A percentile compares a stretch with the other conserved stretches of the same genome.
Conservation (phyloP, 805 yeast species). For the Cyberlindnera euphorbiae region DNA sequence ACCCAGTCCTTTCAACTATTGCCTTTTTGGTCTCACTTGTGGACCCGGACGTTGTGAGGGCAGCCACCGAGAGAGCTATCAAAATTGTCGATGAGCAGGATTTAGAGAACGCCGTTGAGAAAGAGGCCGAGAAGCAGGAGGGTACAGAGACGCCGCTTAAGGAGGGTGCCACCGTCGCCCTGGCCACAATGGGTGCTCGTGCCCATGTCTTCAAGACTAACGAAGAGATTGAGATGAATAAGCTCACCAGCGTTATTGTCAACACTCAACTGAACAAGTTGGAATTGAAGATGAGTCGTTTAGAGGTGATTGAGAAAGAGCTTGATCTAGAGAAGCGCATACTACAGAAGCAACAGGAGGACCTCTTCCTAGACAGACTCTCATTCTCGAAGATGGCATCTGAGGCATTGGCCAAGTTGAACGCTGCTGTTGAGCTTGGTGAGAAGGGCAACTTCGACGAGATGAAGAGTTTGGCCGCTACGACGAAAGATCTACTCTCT, state of each 20-base stretch:
- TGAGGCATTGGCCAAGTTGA: constrained; percentile 42
- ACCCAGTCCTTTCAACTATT: constrained; percentile 91
- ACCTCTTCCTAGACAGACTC: constrained; percentile 58
- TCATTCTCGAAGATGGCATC: constrained; percentile 59
- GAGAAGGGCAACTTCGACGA: constrained; percentile 4
- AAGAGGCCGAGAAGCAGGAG: constrained; percentile 15
- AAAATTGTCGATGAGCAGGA: constrained; percentile 24
- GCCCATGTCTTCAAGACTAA: constrained; percentile 74
- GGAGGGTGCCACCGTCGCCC: constrained; percentile 14
- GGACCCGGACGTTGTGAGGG: constrained; percentile 80
- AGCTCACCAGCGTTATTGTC: constrained; percentile 49
- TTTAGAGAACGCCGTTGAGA: constrained; percentile 15
- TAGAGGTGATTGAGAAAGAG: constrained; percentile 59
- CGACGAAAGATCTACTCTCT: constrained; percentile 24
- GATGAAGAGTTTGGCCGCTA: constrained; percentile 14
- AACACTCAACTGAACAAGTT: constrained; percentile 60
- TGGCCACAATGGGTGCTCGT: constrained; percentile 53
- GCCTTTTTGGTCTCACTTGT: constrained; percentile 82
- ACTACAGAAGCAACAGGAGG: constrained; percentile 59
- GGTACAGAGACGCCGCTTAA: constrained; percentile 39
- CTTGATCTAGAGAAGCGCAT: constrained; percentile 60
- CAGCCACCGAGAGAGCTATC: constrained; percentile 67
- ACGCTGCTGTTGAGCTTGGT: constrained; percentile 18
- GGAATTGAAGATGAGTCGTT: constrained; percentile 55
- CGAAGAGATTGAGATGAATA: constrained; percentile 75